Evolutionary conservation across 352 stramenopile genomes (phyloP).

Genomic region (Globisporangium acanthophoron): DNA sequence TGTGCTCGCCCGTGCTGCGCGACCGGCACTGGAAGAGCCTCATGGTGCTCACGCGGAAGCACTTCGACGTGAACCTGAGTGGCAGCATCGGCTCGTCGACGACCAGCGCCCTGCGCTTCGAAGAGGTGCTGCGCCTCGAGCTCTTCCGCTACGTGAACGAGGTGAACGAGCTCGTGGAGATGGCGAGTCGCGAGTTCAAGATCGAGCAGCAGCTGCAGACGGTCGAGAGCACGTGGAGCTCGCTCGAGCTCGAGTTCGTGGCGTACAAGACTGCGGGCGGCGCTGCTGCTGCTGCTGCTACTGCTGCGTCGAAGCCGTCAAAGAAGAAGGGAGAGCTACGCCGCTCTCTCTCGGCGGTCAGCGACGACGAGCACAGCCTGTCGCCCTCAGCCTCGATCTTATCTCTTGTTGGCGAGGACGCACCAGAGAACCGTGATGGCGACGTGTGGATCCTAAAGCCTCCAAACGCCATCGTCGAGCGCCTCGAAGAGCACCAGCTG

Average conservation of each 20-base stretch:
- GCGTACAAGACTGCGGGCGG: conserved; percentile 73
- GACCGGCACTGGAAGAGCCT: conserved; percentile 88
- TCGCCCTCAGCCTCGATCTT: neutral
- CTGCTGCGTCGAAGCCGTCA: neutral
- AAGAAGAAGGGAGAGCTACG: neutral
- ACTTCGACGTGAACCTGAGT: conserved; percentile 66
- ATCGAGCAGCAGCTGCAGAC: conserved; percentile 95
- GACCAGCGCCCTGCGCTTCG: conserved; percentile 63
- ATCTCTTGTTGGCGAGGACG: neutral
- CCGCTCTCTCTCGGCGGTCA: no score
- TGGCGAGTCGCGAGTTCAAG: conserved; percentile 95
- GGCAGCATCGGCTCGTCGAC: neutral
- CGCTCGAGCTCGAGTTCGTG: conserved; percentile 91
- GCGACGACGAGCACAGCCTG: neutral
- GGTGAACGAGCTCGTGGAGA: conserved; percentile 93
- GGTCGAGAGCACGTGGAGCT: conserved; percentile 88
- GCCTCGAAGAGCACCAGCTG: conserved; percentile 93
- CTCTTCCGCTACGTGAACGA: conserved; percentile 91
- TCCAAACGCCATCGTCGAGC: conserved; percentile 90
- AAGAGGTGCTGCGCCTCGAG: conserved; percentile 92
- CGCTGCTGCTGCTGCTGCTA: neutral
- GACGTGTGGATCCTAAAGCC: conserved; percentile 89
- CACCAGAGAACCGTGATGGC: conserved; percentile 30
- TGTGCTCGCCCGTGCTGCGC: conserved; percentile 85
- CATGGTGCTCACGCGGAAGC: conserved; percentile 80